Percentiles rank a stretch among this genome's conserved stretches.
Conservation (phyloP, 495 filamentous ascomycete species). For the Bathelium albidoporum region DNA sequence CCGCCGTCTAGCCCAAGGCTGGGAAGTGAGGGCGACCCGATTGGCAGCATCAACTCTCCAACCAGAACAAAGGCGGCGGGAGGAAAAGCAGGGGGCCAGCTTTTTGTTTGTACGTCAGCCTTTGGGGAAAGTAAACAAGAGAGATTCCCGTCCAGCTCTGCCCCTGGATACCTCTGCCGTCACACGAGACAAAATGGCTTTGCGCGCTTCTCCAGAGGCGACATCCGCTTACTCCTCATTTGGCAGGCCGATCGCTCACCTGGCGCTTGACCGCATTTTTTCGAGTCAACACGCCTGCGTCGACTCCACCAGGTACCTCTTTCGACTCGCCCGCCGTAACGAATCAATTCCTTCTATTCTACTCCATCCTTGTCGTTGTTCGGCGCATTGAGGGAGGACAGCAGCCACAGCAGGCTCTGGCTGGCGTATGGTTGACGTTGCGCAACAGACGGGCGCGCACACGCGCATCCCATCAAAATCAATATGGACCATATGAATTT, state of each 20-base stretch:
- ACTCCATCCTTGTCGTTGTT: neutral
- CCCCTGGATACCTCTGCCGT: neutral
- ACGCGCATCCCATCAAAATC: conserved; percentile 1
- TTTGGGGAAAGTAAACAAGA: neutral
- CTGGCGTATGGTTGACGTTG: conserved; percentile 1
- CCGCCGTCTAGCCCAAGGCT: neutral
- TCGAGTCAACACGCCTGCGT: neutral
- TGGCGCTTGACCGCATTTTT: conserved; percentile 3
- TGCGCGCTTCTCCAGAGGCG: conserved; percentile 1
- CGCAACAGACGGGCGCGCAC: neutral
- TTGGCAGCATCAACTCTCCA: conserved; percentile 4
- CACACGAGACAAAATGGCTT: conserved; percentile 1
- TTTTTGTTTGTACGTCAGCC: conserved; percentile 2
- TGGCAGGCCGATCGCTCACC: conserved; percentile 1
- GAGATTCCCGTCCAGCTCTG: neutral
- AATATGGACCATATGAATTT: neutral
- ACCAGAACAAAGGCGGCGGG: conserved; percentile 2
- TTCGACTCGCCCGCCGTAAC: neutral
- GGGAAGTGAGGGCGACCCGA: conserved; percentile 3
- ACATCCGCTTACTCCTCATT: conserved; percentile 4
- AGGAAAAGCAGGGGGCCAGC: neutral
- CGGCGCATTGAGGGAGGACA: neutral
- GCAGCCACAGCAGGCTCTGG: neutral
- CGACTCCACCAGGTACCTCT: neutral
- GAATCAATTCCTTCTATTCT: neutral